These are phyloP conservation scores for Coemansia sp. DNA, from an alignment of 192 early-diverging fungal genomes.

Conservation along the genomic window DNA sequence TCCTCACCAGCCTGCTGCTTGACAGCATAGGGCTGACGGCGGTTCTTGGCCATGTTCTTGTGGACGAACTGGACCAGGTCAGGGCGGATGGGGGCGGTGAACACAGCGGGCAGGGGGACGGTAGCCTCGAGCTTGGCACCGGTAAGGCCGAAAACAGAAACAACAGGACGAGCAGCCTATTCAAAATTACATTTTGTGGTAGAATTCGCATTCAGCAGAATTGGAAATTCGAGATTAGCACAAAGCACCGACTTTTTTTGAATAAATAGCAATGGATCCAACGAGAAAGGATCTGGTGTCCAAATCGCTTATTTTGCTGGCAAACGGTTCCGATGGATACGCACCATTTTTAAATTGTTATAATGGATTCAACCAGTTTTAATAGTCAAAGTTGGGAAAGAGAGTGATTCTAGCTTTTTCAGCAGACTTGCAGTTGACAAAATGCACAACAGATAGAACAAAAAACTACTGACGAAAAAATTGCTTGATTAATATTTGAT, in stretches of 20 bases:
- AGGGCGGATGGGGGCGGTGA: constrained; percentile 95
- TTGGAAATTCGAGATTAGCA: constrained; percentile 2
- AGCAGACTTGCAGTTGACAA: neutral
- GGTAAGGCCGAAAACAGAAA: constrained; percentile 83
- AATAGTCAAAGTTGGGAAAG: constrained; percentile 2
- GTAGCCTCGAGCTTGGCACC: constrained; percentile 75
- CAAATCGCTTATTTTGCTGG: neutral
- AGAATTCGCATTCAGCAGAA: neutral
- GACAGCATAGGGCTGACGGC: constrained; percentile 94
- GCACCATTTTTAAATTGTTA: constrained; percentile 20
- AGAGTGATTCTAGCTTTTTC: neutral
- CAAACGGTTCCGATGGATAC: constrained; percentile 11
- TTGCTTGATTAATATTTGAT: neutral
- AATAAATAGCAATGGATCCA: constrained; percentile 1
- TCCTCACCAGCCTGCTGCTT: constrained; percentile 97
- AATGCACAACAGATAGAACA: neutral
- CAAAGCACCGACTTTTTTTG: neutral
- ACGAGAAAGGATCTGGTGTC: neutral
- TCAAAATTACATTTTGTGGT: neutral
- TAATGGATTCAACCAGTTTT: constrained; percentile 8
- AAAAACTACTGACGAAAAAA: neutral
- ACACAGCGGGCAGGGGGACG: constrained; percentile 84
- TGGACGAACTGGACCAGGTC: constrained; percentile 94
- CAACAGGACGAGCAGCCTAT: constrained; percentile 75
- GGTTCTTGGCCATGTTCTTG: constrained; percentile 99